A percentile compares a stretch with the other conserved stretches of the same genome.
phyloP scores from a whole-genome alignment of 345 rosid genomes.

The Populus alba region DNA sequence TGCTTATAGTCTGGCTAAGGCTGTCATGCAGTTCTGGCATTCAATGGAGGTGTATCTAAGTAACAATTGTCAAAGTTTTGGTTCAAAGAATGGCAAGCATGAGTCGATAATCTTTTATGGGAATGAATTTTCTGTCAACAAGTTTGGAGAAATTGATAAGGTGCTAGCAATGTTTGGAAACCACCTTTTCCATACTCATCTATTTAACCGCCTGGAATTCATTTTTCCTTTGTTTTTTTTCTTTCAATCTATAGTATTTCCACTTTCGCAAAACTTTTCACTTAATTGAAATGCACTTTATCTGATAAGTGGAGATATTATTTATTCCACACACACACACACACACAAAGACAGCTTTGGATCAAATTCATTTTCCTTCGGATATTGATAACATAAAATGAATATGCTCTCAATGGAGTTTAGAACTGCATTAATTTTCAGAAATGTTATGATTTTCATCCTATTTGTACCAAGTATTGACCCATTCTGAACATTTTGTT shows the following conservation, averaged over 20 bases:
- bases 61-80: slow-evolving; percentile 30
- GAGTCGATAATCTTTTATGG: slow-evolving; percentile 25
- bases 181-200: not conserved
- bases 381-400: not conserved
- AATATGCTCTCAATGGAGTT: not conserved
- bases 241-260: not conserved
- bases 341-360: not conserved
- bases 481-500: slow-evolving; percentile 1
- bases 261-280: not conserved
- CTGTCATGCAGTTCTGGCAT: slow-evolving; percentile 87
- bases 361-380: not conserved
- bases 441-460: not conserved
- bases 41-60: slow-evolving; percentile 52
- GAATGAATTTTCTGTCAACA: slow-evolving; percentile 33
- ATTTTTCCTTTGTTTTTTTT: not conserved
- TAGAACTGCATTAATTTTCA: not conserved
- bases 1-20: slow-evolving; percentile 67
- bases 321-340: not conserved
- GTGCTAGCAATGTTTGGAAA: slow-evolving; percentile 23
- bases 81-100: slow-evolving; percentile 21
- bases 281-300: not conserved
- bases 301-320: not conserved
- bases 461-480: slow-evolving; percentile 11
- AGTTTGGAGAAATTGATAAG: slow-evolving; percentile 38
- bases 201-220: not conserved